Base-by-base conservation (phyloP, 164 flowering plant species). In the Nelumbo lutea region DNA sequence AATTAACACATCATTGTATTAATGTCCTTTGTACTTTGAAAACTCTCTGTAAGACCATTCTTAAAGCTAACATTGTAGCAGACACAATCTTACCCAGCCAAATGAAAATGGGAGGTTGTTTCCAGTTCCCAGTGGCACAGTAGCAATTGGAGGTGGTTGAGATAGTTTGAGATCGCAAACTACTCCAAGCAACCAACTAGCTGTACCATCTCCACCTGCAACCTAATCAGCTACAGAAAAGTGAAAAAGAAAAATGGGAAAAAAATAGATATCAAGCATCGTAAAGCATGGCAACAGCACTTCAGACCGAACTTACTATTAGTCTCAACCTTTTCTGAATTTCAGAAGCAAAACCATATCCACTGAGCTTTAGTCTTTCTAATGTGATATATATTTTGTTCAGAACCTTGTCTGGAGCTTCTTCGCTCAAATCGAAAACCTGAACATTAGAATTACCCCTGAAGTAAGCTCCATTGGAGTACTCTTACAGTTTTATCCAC, bases 201-300 rank as follows among this genome's bases (percentile, higher is more conserved):
- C 98, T 14, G 98, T 94, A 11, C 98, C 98, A 83, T 94, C 98
- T 57, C 97, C 98, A 69, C 98, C 98, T 38, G 98, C 98, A 80
- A 91, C 97, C 98, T 93, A 76, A 70, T 68, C 8, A 78, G 27
- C 2, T 48, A 74, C 61, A 50, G 0, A 56, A 10, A 47, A n/a
- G 47, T 50, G 2, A 62, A 11, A 47, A 40, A 64, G 27, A 27
- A 27, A 27, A 27, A 27, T 27, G 9, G 9, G 0, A 42, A 3
- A 42, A 11, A 61, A 13, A 14, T 10, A 15, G 56, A 56, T 27
- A 27, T 27, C 27, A 27, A 27, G 27, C 27, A 27, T 27, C 27
- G 0, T 27, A 27, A 27, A 27, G 27, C 27, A 27, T 27, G 27
- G 27, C 27, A 27, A 27, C 27, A 27, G 0, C 64, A 72, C 51